Evolutionary conservation across 225 moss, liverwort and hornwort genomes (phyloP).

Genomic region (Bryum argenteum): DNA sequence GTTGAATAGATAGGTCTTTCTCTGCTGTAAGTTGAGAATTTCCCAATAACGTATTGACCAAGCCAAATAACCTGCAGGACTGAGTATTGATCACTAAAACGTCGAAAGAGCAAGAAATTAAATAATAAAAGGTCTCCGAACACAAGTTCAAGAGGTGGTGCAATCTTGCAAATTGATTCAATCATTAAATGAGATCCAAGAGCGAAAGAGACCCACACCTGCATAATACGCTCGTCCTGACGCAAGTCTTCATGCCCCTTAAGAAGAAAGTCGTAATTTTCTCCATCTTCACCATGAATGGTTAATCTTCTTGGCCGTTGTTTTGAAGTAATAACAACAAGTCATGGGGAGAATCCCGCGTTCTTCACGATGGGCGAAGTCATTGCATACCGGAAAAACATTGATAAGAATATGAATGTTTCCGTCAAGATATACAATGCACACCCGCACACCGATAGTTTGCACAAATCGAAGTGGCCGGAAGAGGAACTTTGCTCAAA

Average conservation of each 20-base stretch:
- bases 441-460: not conserved
- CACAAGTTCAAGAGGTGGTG: constrained; percentile 11
- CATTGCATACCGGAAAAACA: constrained; percentile 36
- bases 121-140: not conserved
- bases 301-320: constrained; percentile 94
- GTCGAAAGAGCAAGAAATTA: constrained; percentile 2
- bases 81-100: constrained; percentile 20
- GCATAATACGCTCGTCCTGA: constrained; percentile 99
- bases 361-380: constrained; percentile 83
- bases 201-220: too few relatives aligned
- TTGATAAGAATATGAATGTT: constrained; percentile 10
- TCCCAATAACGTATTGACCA: constrained; percentile 90
- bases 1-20: constrained; percentile 94
- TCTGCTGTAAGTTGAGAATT: constrained; percentile 91
- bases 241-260: constrained; percentile 99
- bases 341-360: constrained; percentile 74
- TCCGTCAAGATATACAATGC: constrained; percentile 10
- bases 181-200: not conserved
- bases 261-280: constrained; percentile 87
- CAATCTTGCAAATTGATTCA: constrained; percentile 8
- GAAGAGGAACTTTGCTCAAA: constrained; percentile 1
- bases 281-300: constrained; percentile 94
- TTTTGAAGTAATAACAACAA: constrained; percentile 91
- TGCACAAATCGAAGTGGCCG: not conserved
- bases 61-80: constrained; percentile 86